Conservation (phyloP, 2,329 filamentous ascomycete genomes). For the Metarhizium album region DNA sequence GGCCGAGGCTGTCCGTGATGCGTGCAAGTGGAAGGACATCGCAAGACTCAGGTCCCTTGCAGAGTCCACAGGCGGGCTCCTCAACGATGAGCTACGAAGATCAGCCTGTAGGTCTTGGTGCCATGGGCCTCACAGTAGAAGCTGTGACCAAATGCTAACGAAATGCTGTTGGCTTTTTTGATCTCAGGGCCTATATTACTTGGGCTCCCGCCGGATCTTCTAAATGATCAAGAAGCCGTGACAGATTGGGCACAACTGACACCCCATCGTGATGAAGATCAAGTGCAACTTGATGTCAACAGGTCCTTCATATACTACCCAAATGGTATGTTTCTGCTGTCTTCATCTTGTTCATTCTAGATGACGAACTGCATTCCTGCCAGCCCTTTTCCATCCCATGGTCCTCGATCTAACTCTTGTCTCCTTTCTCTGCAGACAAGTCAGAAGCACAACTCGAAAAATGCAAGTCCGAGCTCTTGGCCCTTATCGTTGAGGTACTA, state of each 20-base stretch:
- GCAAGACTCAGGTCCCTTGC: slow-evolving; percentile 46
- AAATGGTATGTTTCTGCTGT: slow-evolving; percentile 40
- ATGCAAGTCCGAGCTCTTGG: slow-evolving; percentile 67
- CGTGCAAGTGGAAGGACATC: slow-evolving; percentile 49
- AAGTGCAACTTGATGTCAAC: slow-evolving; percentile 86
- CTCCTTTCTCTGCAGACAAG: slow-evolving; percentile 39
- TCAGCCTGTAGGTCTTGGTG: slow-evolving; percentile 58
- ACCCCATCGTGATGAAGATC: slow-evolving; percentile 76
- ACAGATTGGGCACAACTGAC: slow-evolving; percentile 53
- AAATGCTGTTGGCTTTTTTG: not conserved
- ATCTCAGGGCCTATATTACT: slow-evolving; percentile 52
- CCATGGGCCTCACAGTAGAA: not conserved
- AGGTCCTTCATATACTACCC: slow-evolving; percentile 98
- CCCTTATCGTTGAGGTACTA: slow-evolving; percentile 71
- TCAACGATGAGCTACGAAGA: slow-evolving; percentile 57
- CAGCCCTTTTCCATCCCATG: not conserved
- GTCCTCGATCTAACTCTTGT: not conserved
- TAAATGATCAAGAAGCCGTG: not conserved
- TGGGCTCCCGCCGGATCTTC: slow-evolving; percentile 19
- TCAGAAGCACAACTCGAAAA: slow-evolving; percentile 55
- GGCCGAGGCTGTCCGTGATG: slow-evolving; percentile 29
- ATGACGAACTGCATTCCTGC: not conserved
- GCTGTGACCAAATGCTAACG: slow-evolving; percentile 4
- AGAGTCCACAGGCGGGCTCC: slow-evolving; percentile 53
- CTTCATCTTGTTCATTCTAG: not conserved